A percentile compares a stretch with the other conserved stretches of the same genome.
Conservation (phyloP, 192 early-diverging fungal species). For the Tieghemiomyces parasiticus region DNA sequence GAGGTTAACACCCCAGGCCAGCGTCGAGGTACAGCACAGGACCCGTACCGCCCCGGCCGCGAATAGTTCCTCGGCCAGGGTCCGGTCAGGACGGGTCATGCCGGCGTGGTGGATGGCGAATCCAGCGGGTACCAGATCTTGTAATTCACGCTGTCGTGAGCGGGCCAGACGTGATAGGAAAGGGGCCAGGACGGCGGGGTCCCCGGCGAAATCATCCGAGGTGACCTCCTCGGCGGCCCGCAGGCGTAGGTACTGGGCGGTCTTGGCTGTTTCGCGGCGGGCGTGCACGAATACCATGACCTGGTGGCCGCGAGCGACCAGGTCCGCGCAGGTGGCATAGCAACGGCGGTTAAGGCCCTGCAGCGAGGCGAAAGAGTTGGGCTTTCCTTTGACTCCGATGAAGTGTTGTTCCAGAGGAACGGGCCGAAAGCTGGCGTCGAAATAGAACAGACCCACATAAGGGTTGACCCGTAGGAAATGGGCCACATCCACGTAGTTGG, state of each 20-base stretch:
- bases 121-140: slow-evolving; percentile 67
- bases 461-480: slow-evolving; percentile 86
- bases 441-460: slow-evolving; percentile 87
- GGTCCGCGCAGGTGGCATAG: slow-evolving; percentile 63
- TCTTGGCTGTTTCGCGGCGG: slow-evolving; percentile 95
- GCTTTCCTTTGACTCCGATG: slow-evolving; percentile 79
- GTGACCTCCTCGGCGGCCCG: slow-evolving; percentile 48
- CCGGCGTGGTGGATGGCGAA: slow-evolving; percentile 96
- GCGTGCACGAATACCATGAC: slow-evolving; percentile 99
- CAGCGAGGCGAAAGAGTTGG: slow-evolving; percentile 43
- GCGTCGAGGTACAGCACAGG: slow-evolving; percentile 91
- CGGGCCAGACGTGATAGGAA: slow-evolving; percentile 47
- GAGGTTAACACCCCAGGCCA: slow-evolving; percentile 99
- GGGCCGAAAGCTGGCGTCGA: slow-evolving; percentile 89
- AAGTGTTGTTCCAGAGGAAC: slow-evolving; percentile 96
- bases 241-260: slow-evolving; percentile 64
- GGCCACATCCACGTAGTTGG: slow-evolving; percentile 95
- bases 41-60: slow-evolving; percentile 64
- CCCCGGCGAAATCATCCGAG: slow-evolving; percentile 17
- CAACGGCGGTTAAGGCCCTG: slow-evolving; percentile 66
- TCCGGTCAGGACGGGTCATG: slow-evolving; percentile 82
- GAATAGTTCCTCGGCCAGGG: slow-evolving; percentile 79
- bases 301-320: slow-evolving; percentile 77
- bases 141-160: slow-evolving; percentile 71
- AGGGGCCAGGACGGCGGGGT: slow-evolving; percentile 29